Conservation (phyloP, 163 green algal genomes). For the Prototheca cutis region DNA sequence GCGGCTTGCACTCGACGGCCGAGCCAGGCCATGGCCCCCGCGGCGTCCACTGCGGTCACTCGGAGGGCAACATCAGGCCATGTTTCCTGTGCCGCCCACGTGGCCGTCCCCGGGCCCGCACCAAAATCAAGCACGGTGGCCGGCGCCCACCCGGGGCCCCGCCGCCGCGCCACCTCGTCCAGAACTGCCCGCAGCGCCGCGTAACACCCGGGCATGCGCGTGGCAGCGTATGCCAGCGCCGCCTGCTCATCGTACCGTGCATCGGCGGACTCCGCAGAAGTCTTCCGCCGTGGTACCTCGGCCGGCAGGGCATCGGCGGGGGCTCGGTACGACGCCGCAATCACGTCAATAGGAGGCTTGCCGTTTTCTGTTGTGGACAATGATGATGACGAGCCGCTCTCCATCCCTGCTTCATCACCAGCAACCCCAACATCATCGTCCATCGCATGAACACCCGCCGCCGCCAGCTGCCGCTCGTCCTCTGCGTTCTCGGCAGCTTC, state of each 20-base stretch:
- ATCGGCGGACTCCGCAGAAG: not conserved
- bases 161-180: slow-evolving; percentile 5
- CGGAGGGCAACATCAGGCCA: slow-evolving; percentile 15
- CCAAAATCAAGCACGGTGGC: slow-evolving; percentile 25
- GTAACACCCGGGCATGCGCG: slow-evolving; percentile 28
- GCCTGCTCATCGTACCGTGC: slow-evolving; percentile 8
- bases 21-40: slow-evolving; percentile 36
- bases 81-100: slow-evolving; percentile 11
- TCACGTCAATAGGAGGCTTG: too few species aligned
- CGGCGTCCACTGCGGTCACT: slow-evolving; percentile 49
- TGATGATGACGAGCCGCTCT: too few species aligned
- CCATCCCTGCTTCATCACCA: too few species aligned
- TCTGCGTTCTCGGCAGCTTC: too few species aligned
- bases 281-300: too few species aligned
- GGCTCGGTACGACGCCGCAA: too few species aligned
- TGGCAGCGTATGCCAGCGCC: slow-evolving; percentile 22
- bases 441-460: too few species aligned
- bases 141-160: slow-evolving; percentile 8
- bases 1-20: slow-evolving; percentile 15
- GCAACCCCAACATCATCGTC: too few species aligned
- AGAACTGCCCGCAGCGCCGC: slow-evolving; percentile 15
- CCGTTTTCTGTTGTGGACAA: too few species aligned
- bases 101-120: slow-evolving; percentile 15
- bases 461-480: too few species aligned
- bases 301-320: too few species aligned